These are phyloP conservation scores for Gracilaria caudata DNA, from an alignment of 23 red algal species.

Conservation along the genomic window DNA sequence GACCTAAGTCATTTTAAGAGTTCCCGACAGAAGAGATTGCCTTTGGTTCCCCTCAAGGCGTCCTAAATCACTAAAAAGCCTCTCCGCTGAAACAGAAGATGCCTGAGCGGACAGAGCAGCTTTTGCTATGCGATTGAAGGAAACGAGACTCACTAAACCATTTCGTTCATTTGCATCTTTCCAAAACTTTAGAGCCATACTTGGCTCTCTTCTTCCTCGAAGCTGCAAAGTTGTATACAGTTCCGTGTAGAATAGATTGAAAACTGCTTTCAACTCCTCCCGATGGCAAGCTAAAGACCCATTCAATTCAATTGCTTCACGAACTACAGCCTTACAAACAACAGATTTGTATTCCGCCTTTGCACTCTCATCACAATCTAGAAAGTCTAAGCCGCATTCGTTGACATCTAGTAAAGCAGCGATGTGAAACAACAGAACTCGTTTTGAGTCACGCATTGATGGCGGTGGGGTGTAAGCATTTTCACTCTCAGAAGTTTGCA, in stretches of 20 bases:
- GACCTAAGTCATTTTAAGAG: background rate
- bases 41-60: background rate
- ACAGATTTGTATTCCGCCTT: background rate
- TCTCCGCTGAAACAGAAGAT: slow-evolving; percentile 15
- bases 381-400: background rate
- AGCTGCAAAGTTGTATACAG: background rate
- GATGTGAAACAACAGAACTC: too few species aligned
- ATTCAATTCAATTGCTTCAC: slow-evolving; percentile 5
- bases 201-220: background rate
- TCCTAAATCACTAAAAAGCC: background rate
- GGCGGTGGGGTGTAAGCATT: too few species aligned
- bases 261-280: background rate
- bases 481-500: too few species aligned
- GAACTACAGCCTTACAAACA: background rate
- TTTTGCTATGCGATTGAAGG: background rate
- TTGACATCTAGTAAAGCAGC: too few species aligned
- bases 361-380: background rate
- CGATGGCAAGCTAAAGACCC: background rate
- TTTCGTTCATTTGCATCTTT: background rate
- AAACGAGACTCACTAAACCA: background rate
- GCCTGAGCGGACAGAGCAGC: slow-evolving; percentile 1
- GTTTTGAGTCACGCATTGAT: too few species aligned
- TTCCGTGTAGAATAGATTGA: background rate
- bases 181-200: background rate
- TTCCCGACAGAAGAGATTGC: background rate